Base-by-base conservation (phyloP, 2,329 filamentous ascomycete species). In the Claviceps spartinae region DNA sequence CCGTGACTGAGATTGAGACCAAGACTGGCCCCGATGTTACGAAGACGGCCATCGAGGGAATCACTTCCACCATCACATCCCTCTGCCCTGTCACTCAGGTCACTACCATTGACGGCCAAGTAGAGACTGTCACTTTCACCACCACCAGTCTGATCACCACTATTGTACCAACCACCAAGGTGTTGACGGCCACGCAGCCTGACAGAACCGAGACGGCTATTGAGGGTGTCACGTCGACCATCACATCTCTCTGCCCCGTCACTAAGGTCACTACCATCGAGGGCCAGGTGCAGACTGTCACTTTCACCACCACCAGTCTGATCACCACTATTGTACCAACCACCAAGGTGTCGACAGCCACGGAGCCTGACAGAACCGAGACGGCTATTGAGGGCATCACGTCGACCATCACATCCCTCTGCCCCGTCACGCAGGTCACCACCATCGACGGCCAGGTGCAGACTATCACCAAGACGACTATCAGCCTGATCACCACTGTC, bases 171-270 rank as follows among this genome's bases (percentile, higher is more conserved):
- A 57, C 62, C 30, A 62, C 62, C 11, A 48, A 62, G 54, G 56
- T 63, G 52, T 56, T 65, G 56, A 67, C 65, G 5, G 57, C 63
- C 18, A 60, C 60, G 0, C 57, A 59, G 6, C 65, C 70, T 5
- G 52, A 56, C 4, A 16, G 38, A 24, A 63, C 62, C 2, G 54
- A 62, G 51, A 67, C 64, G 0, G 61, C 60, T 1, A 61, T 61
- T 11, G 62, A 64, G 30, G 61, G 67, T 5, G 64, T 62, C 18
- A 69, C 70, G 57, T 65, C 63, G 4, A 73, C 71, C 20, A 50
- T 67, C 47, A 76, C 73, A 8, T 66, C 63, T 20, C 61, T 72
- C 6, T 72, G 67, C 60, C 71, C 72, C 11, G 58, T 73, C 11
- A 66, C 66, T 7, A 57, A 63, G 4, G 67, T 65, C 1, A 68